phyloP scores from a whole-genome alignment of 192 early-diverging fungal genomes.

The Pilaira anomala region DNA sequence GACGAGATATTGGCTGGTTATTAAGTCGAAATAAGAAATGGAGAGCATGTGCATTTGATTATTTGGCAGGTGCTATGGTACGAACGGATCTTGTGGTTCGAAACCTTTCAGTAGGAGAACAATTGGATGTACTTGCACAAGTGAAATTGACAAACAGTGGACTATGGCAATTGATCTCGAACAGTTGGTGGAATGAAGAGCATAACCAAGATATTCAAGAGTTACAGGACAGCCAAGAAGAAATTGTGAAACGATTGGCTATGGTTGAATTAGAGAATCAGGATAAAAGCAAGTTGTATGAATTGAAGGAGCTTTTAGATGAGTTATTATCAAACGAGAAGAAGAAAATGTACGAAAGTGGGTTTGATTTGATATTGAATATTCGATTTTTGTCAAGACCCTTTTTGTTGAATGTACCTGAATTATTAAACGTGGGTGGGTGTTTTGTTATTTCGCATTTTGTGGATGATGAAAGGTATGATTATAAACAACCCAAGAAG shows the following conservation, averaged over 20 bases:
- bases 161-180: conserved; percentile 15
- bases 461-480: too few relatives aligned
- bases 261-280: background rate
- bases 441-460: too few relatives aligned
- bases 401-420: too few relatives aligned
- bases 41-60: conserved; percentile 33
- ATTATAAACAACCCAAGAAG: background rate
- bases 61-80: conserved; percentile 6
- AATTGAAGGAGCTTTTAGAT: background rate
- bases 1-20: conserved; percentile 38
- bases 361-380: conserved; percentile 37
- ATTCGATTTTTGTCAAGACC: conserved; percentile 35
- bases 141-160: conserved; percentile 35
- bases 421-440: too few relatives aligned
- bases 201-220: conserved; percentile 17
- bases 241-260: background rate
- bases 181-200: conserved; percentile 1
- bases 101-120: conserved; percentile 3
- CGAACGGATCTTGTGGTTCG: conserved; percentile 22
- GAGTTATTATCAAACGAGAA: background rate
- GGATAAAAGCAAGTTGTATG: background rate
- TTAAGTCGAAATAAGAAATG: conserved; percentile 26
- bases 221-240: conserved; percentile 24
- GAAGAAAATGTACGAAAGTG: too few relatives aligned
- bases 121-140: conserved; percentile 12